Evolutionary conservation across 352 stramenopile species (phyloP), one percentile per base, ranked within the genome.

Genomic region (Globisporangium sylvaticum): DNA sequence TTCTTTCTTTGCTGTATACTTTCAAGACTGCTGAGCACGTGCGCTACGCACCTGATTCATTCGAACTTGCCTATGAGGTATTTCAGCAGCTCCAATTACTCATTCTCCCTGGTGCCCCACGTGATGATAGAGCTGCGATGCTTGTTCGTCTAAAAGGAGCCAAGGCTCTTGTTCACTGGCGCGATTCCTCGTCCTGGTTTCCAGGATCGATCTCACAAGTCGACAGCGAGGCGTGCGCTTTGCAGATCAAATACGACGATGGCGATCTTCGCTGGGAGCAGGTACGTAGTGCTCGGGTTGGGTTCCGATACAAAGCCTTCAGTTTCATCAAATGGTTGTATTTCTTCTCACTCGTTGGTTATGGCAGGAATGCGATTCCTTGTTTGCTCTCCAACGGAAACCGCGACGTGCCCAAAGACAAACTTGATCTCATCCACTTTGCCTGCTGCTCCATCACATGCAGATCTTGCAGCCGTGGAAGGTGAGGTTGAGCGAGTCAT

Each of bases 161-260:
- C 37, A 71, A 58, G 3, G 78, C 71, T 14, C 54, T 75, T 27
- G 78, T 84, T 20, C 84, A 79, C 58, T 87, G 79, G 77, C 25
- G 27, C 20, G 70, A 81, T 31, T 74, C 81, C 39, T 29, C 31
- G 4, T 63, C 71, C 50, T 89, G 79, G 79, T 89, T 80, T 29
- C 24, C 66, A 22, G 81, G 81, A n/a, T 57, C 48, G 10, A 64
- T 89, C 44, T 59, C 31, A 4, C 50, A 69, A 1, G 62, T 64
- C 1, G 46, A 64, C 31, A 54, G 22, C 24, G 56, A 61, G 31
- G 58, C 61, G 1, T n/a, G 65, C 20, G 62, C 54, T 22, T 31
- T 89, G 9, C 67, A 75, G 37, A 64, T 87, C 29, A 39, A 71
- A 12, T 89, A 87, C 57, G 76, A 88, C n/a, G 77, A 87, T 29